A percentile compares a stretch with the other conserved stretches of the same genome.
Conservation (phyloP, 2,329 filamentous ascomycete genomes). For the Neodidymelliopsis sp. region DNA sequence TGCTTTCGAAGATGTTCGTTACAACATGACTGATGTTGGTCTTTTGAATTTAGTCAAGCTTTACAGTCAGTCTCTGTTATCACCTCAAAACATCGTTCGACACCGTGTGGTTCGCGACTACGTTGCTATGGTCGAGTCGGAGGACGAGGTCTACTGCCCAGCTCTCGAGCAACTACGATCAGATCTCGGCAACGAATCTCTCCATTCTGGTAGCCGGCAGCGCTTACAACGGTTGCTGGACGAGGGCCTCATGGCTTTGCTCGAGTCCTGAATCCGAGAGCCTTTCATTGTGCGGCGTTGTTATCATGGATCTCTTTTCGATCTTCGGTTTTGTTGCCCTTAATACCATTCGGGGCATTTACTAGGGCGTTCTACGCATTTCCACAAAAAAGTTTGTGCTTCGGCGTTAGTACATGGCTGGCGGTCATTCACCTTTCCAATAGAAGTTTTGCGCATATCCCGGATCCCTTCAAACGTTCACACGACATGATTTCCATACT, state of each 20-base stretch:
- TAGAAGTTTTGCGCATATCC: conserved; percentile 32
- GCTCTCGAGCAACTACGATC: conserved; percentile 61
- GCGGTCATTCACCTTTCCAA: conserved; percentile 30
- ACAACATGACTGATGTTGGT: conserved; percentile 62
- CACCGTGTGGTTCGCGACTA: conserved; percentile 63
- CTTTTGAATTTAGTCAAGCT: conserved; percentile 70
- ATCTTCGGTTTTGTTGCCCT: conserved; percentile 30
- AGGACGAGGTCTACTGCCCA: conserved; percentile 53
- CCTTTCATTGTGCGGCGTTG: conserved; percentile 18
- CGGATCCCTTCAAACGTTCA: conserved; percentile 34
- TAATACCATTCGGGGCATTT: conserved; percentile 27
- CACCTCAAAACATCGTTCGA: conserved; percentile 57
- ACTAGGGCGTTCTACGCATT: conserved; percentile 32
- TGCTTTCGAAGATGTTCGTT: conserved; percentile 69
- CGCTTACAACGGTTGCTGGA: conserved; percentile 62
- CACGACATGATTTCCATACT: conserved; percentile 32
- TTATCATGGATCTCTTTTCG: conserved; percentile 4
- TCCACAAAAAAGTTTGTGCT: conserved; percentile 40
- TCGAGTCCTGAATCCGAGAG: conserved; percentile 52
- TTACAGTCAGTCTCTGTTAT: conserved; percentile 66
- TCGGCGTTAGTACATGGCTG: conserved; percentile 42
- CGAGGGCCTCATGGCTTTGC: conserved; percentile 58
- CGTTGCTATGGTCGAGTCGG: conserved; percentile 60
- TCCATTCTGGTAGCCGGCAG: conserved; percentile 65
- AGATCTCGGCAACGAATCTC: conserved; percentile 62